Percentiles rank a stretch among this genome's conserved stretches.
phyloP scores from a whole-genome alignment of 2,329 filamentous ascomycete genomes.

The Stagonosporopsis chrysanthemi region DNA sequence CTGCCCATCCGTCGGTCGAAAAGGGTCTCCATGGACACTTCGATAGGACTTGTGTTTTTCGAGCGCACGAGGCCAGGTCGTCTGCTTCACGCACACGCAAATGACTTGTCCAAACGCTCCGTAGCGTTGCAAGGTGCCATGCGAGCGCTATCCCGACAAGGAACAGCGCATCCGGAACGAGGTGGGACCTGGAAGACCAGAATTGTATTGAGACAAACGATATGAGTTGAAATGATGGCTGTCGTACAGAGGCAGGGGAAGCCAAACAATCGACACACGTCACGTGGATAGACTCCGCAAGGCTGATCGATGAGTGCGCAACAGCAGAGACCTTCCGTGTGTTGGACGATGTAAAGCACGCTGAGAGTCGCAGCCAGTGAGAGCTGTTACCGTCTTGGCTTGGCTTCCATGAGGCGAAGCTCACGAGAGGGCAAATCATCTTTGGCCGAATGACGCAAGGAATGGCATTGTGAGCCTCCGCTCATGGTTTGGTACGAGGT shows the following conservation, averaged over 20 bases:
- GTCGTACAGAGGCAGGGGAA: not conserved
- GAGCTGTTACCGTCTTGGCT: not conserved
- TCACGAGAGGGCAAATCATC: not conserved
- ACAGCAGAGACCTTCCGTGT: not conserved
- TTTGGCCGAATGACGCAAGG: not conserved
- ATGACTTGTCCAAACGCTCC: not conserved
- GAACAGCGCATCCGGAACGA: not conserved
- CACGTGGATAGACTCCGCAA: conserved; percentile 4
- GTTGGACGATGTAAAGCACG: not conserved
- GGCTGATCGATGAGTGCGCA: not conserved
- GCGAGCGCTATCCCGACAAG: not conserved
- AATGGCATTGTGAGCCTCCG: not conserved
- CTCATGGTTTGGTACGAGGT: not conserved
- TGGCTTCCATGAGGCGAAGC: not conserved
- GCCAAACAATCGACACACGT: conserved; percentile 2
- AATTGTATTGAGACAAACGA: conserved; percentile 11
- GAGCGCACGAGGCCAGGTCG: not conserved
- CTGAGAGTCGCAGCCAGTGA: not conserved
- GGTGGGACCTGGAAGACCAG: not conserved
- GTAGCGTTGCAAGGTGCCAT: not conserved
- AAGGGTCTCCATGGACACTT: not conserved
- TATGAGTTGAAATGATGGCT: not conserved
- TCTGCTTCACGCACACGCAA: not conserved
- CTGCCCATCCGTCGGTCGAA: not conserved
- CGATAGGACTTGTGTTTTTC: not conserved